Percentiles rank a stretch among this genome's conserved stretches.
Evolutionary conservation across 345 rosid genomes (phyloP).

Genomic region (Salix koriyanagi): DNA sequence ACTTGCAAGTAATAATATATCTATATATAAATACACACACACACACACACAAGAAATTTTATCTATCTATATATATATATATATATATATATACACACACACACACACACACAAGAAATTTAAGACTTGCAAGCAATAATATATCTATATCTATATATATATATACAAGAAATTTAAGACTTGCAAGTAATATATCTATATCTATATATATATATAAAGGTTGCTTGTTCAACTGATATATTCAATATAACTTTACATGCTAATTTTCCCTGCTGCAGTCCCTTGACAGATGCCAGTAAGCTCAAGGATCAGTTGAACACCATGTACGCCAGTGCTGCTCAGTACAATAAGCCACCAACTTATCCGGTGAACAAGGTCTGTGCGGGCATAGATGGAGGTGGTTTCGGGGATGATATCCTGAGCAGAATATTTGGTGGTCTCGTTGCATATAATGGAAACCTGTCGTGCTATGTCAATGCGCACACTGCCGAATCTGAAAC

Average conservation of each 20-base stretch:
- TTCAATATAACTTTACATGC: neutral
- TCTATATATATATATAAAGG: neutral
- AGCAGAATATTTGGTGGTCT: conserved; percentile 30
- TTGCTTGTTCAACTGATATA: neutral
- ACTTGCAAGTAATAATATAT: conserved; percentile 46
- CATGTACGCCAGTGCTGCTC: conserved; percentile 33
- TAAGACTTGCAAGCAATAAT: conserved; percentile 52
- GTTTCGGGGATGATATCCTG: conserved; percentile 2
- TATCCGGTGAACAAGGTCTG: conserved; percentile 33
- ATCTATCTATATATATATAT: too few relatives aligned
- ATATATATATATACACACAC: too few relatives aligned
- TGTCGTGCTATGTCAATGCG: conserved; percentile 19
- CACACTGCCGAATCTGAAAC: conserved; percentile 9
- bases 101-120: conserved; percentile 25
- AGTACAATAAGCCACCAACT: conserved; percentile 34
- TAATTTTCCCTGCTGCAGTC: conserved; percentile 14
- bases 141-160: too few relatives aligned
- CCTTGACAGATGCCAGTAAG: conserved; percentile 14
- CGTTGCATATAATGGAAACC: conserved; percentile 10
- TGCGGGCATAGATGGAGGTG: conserved; percentile 25
- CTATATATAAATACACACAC: too few relatives aligned
- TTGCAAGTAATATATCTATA: conserved; percentile 38
- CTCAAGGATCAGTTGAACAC: conserved; percentile 29
- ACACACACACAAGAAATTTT: conserved; percentile 30
- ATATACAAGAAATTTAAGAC: conserved; percentile 44